phyloP scores from a whole-genome alignment of 2,329 filamentous ascomycete species.

The Leptographium flavum region DNA sequence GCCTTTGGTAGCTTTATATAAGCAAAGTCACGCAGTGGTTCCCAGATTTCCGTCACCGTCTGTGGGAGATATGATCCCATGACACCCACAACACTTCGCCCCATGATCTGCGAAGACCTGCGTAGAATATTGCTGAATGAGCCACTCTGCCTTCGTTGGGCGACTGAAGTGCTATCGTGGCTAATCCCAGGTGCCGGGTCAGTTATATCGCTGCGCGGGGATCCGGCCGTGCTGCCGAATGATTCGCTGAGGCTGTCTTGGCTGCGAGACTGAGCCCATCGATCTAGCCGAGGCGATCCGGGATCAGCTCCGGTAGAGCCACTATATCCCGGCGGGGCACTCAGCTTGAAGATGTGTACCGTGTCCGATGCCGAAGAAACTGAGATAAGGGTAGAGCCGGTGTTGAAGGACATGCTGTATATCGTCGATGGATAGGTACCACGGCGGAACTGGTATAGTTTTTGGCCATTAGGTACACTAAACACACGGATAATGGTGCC shows the following conservation, averaged over 20 bases:
- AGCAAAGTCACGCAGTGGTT: conserved; percentile 86
- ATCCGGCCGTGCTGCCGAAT: conserved; percentile 26
- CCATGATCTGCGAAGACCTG: conserved; percentile 89
- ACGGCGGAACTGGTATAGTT: conserved; percentile 89
- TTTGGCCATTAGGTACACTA: conserved; percentile 76
- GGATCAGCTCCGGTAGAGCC: conserved; percentile 16
- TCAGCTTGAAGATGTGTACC: conserved; percentile 85
- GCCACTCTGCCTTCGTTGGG: conserved; percentile 44
- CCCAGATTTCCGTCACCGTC: conserved; percentile 96
- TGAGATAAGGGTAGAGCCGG: conserved; percentile 80
- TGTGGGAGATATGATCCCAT: conserved; percentile 86
- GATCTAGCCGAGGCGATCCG: conserved; percentile 29
- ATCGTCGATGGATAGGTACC: conserved; percentile 93
- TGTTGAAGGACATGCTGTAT: conserved; percentile 98
- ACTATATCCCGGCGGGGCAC: conserved; percentile 26
- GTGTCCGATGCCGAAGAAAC: conserved; percentile 95
- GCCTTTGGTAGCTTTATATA: conserved; percentile 81
- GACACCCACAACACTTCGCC: conserved; percentile 73
- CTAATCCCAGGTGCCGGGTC: conserved; percentile 20
- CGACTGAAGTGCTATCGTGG: conserved; percentile 14
- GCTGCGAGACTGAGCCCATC: conserved; percentile 38
- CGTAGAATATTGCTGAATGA: conserved; percentile 82
- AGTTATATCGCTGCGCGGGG: conserved; percentile 31
- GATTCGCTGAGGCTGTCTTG: conserved; percentile 43
- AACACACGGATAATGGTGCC: conserved; percentile 97